Conservation (phyloP, 225 moss, liverwort and hornwort species). For the Takakia lepidozioides region DNA sequence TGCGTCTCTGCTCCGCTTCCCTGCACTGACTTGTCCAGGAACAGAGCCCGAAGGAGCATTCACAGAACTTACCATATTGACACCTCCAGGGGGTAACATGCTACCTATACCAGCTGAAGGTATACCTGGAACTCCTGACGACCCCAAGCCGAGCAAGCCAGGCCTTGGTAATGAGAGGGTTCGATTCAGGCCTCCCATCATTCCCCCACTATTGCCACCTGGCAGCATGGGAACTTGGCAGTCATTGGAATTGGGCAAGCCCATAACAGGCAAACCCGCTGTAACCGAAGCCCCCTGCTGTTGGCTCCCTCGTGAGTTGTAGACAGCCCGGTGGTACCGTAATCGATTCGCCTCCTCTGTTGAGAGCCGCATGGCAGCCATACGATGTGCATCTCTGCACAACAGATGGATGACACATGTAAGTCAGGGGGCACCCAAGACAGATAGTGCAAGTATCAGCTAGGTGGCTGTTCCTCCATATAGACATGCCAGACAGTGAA, state of each 20-base stretch:
- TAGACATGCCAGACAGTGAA: background rate
- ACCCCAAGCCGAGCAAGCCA: too few species aligned
- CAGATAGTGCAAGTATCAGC: background rate
- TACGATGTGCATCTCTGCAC: slow-evolving; percentile 73
- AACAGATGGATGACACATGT: background rate
- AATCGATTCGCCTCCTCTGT: slow-evolving; percentile 64
- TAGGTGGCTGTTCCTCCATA: background rate
- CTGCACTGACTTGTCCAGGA: too few species aligned
- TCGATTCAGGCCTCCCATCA: too few species aligned
- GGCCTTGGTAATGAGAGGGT: too few species aligned
- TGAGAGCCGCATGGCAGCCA: slow-evolving; percentile 49
- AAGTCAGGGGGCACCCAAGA: too few species aligned
- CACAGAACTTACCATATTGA: too few species aligned
- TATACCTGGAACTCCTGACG: too few species aligned
- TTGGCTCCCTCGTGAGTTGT: slow-evolving; percentile 34
- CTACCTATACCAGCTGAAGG: too few species aligned
- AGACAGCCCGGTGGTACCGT: slow-evolving; percentile 41
- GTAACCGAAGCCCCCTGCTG: slow-evolving; percentile 45
- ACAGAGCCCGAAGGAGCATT: too few species aligned
- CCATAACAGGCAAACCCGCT: slow-evolving; percentile 57
- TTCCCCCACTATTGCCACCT: too few species aligned
- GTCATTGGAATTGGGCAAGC: slow-evolving; percentile 58
- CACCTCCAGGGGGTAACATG: too few species aligned
- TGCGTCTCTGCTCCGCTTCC: too few species aligned
- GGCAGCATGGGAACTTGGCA: slow-evolving; percentile 8